Evolutionary conservation across 371 early-diverging fungal genomes (phyloP), one percentile per base, ranked within the genome.

Genomic region (Zopfochytrium polystomum): DNA sequence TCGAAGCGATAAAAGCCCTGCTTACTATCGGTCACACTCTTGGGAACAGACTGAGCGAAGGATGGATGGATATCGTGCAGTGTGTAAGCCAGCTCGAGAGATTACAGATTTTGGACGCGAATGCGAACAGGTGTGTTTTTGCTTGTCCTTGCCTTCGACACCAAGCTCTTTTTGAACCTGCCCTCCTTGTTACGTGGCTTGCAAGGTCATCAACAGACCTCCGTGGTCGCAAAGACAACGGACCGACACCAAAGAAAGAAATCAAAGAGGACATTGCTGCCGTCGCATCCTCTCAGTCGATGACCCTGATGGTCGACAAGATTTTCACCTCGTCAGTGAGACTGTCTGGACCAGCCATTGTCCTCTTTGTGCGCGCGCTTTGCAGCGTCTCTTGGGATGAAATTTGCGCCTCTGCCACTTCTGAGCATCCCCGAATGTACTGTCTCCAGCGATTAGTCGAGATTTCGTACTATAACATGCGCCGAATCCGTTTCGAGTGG

Each of bases 391-490:
- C 93, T 7, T 90, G 89, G 90, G 90, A 91, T 56, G 96, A 93
- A 64, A 90, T 96, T 43, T 79, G 85, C 0, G 82, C 87, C 11
- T 76, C 81, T 44, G 54, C 63, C 18, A 58, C 69, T 4, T 67
- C 66, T 3, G 70, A 74, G 47, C 76, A 76, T 29, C 80, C 93
- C 22, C 70, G 91, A 9, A 88, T 93, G 88, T 93, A 91, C 79
- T 90, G 90, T 69, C 73, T 94, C 55, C 91, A 89, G 63, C 87
- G 92, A 52, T 80, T 96, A 7, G 93, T 96, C 0, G 96, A 96
- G 63, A 92, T 96, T 26, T 85, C 89, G 0, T 93, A 93, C 80
- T 96, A 94, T 81, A 96, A 96, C 78, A 96, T 96, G 96, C 86
- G 85, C 47, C 90, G 96, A 79, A 96, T 96, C 66, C 87, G 94